Conservation (phyloP, 495 filamentous ascomycete genomes). For the Penicillium soppii region DNA sequence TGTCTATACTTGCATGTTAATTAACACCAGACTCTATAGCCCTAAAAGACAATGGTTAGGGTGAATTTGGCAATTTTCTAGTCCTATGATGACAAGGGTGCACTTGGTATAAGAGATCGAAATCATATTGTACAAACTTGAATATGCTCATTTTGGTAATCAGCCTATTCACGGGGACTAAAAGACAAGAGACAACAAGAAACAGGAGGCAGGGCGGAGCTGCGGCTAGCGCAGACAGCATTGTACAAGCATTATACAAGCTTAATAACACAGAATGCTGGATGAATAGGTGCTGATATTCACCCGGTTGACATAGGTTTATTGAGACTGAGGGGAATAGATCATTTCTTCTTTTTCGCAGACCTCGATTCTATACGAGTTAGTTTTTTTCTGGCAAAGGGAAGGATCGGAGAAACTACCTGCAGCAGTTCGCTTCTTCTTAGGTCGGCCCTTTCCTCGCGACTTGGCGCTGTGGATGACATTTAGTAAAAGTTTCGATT, state of each 20-base stretch:
- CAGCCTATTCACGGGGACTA: neutral
- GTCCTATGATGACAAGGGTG: no score
- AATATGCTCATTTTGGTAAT: neutral
- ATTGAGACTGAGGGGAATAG: neutral
- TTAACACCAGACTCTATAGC: no score
- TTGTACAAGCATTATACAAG: neutral
- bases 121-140: no score
- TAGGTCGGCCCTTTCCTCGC: constrained; percentile 85
- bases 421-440: constrained; percentile 76
- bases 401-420: constrained; percentile 46
- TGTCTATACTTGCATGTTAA: no score
- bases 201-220: neutral
- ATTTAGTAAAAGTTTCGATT: neutral
- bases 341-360: constrained; percentile 47
- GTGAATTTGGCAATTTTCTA: no score
- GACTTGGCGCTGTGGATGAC: constrained; percentile 56
- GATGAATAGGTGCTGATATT: neutral
- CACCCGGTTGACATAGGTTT: neutral
- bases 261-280: neutral
- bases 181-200: neutral
- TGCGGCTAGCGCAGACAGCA: neutral
- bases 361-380: constrained; percentile 35
- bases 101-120: no score
- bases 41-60: no score
- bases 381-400: neutral